Conservation (phyloP, 352 stramenopile genomes). For the Phytopythium chamaehyphon region DNA sequence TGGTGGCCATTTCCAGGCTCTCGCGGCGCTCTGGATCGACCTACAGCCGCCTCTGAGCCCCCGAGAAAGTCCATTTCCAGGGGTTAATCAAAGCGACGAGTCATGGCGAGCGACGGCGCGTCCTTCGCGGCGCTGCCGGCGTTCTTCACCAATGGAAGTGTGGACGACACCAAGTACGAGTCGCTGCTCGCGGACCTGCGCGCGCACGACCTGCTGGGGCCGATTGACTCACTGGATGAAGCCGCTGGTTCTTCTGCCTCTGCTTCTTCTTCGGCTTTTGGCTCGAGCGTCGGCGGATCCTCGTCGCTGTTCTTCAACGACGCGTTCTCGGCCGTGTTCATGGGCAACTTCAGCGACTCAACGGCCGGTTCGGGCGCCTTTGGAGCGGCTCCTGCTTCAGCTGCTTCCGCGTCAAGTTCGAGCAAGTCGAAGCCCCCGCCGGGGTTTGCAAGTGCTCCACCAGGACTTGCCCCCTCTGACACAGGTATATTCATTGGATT, state of each 20-base stretch:
- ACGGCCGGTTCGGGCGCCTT: slow-evolving; percentile 3
- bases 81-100: no score
- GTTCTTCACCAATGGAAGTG: slow-evolving; percentile 77
- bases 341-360: slow-evolving; percentile 67
- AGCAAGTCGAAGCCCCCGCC: slow-evolving; percentile 29
- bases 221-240: slow-evolving; percentile 30
- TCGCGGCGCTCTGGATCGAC: neutral
- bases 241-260: slow-evolving; percentile 6
- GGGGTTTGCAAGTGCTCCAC: slow-evolving; percentile 49
- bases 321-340: slow-evolving; percentile 80
- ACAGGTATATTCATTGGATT: slow-evolving; percentile 11
- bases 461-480: slow-evolving; percentile 50
- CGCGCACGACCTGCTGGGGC: slow-evolving; percentile 77
- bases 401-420: neutral
- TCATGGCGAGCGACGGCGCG: slow-evolving; percentile 38
- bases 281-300: slow-evolving; percentile 18
- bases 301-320: slow-evolving; percentile 85
- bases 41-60: neutral
- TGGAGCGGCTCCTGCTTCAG: slow-evolving; percentile 1
- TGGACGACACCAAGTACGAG: slow-evolving; percentile 88
- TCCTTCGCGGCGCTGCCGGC: slow-evolving; percentile 51
- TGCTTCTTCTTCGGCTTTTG: slow-evolving; percentile 5
- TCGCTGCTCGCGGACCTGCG: slow-evolving; percentile 79
- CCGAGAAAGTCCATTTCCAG: no score
- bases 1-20: neutral